phyloP scores from a whole-genome alignment of 768 basidiomycete genomes.

The Kwoniella sp. region DNA sequence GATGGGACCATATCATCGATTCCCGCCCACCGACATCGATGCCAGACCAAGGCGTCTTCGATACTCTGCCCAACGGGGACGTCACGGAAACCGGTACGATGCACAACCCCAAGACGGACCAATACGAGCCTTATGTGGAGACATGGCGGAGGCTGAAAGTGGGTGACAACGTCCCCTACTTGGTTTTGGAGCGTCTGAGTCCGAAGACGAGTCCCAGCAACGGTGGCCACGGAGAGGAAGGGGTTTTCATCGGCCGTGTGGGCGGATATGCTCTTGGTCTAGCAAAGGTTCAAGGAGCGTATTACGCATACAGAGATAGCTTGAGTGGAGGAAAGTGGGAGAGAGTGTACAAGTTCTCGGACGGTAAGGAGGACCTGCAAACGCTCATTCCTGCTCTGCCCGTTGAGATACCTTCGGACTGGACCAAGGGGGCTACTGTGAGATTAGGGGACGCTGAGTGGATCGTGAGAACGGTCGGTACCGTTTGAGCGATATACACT shows the following conservation, averaged over 20 bases:
- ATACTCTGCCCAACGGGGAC: slow-evolving; percentile 31
- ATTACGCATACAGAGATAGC: slow-evolving; percentile 21
- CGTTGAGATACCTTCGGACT: not conserved
- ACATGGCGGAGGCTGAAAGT: slow-evolving; percentile 28
- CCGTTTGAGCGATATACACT: not conserved
- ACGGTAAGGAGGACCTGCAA: not conserved
- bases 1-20: slow-evolving; percentile 39
- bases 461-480: slow-evolving; percentile 5
- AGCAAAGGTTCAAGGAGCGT: not conserved
- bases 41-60: slow-evolving; percentile 36
- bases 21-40: slow-evolving; percentile 28
- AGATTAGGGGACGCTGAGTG: slow-evolving; percentile 1
- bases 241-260: slow-evolving; percentile 13
- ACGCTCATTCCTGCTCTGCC: slow-evolving; percentile 18
- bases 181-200: slow-evolving; percentile 3
- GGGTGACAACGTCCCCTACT: not conserved
- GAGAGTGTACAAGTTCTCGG: slow-evolving; percentile 21
- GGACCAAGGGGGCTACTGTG: slow-evolving; percentile 1
- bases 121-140: slow-evolving; percentile 32
- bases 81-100: slow-evolving; percentile 35
- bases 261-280: slow-evolving; percentile 23
- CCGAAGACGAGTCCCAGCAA: not conserved
- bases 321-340: slow-evolving; percentile 13
- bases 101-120: slow-evolving; percentile 33
- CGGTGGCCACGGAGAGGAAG: not conserved